phyloP scores from a whole-genome alignment of 495 filamentous ascomycete genomes.

The Wilcoxina mikolae region DNA sequence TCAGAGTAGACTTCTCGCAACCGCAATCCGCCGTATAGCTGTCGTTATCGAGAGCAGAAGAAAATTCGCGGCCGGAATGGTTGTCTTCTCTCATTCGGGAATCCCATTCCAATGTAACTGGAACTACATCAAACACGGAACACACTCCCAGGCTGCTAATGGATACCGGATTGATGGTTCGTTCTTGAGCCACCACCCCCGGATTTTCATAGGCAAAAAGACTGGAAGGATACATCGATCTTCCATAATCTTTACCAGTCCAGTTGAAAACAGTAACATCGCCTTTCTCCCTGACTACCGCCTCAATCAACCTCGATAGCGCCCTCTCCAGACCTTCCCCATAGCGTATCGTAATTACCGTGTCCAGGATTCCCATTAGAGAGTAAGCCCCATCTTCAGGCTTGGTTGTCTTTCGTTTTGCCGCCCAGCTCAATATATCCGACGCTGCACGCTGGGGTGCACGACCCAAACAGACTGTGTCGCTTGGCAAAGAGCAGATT shows the following conservation, averaged over 20 bases:
- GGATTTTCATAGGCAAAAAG: no score
- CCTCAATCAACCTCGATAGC: neutral
- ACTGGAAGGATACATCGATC: no score
- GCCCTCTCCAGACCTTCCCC: neutral
- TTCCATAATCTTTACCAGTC: neutral
- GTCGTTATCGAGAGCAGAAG: no score
- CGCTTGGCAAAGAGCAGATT: neutral
- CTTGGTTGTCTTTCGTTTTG: neutral
- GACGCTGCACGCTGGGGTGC: neutral
- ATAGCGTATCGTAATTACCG: neutral
- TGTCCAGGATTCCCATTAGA: neutral
- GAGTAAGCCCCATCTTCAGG: neutral
- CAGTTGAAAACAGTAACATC: conserved; percentile 2
- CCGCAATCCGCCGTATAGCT: no score
- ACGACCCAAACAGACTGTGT: neutral
- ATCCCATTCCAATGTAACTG: no score
- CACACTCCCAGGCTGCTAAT: no score
- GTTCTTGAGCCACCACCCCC: no score
- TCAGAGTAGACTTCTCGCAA: no score
- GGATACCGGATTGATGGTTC: no score
- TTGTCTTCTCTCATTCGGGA: no score
- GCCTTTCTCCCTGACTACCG: neutral
- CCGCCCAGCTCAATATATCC: neutral
- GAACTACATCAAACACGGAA: no score
- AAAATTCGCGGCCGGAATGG: no score